A percentile compares a stretch with the other conserved stretches of the same genome.
These are phyloP conservation scores for Mycosarcoma mackinlayi DNA, from an alignment of 1,284 basidiomycete species.

Conservation along the genomic window DNA sequence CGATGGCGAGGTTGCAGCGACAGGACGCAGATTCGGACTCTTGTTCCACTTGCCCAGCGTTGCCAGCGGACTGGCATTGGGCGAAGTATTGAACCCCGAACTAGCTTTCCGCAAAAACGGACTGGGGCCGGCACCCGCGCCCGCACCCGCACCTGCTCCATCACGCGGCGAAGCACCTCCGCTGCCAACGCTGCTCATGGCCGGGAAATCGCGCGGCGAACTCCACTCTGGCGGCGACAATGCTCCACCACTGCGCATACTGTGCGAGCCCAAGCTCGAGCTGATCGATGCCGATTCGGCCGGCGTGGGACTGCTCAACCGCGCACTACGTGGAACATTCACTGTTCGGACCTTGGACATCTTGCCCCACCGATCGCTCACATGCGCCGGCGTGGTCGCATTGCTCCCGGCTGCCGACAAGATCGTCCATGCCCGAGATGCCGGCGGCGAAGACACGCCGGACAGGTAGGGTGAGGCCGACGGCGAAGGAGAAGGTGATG, in stretches of 20 bases:
- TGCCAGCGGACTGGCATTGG: neutral
- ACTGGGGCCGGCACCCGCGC: neutral
- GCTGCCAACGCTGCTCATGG: too few species aligned
- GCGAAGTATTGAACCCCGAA: constrained; percentile 1
- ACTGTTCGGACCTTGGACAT: constrained; percentile 60
- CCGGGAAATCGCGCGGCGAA: constrained; percentile 19
- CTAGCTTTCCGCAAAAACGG: constrained; percentile 4
- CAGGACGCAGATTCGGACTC: constrained; percentile 22
- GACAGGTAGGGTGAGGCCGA: constrained; percentile 39
- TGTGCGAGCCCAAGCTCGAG: constrained; percentile 17
- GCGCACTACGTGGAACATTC: constrained; percentile 46
- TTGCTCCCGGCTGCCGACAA: constrained; percentile 40
- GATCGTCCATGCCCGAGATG: constrained; percentile 62
- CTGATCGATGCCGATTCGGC: constrained; percentile 18
- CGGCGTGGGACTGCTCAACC: constrained; percentile 36
- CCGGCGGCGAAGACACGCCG: constrained; percentile 28
- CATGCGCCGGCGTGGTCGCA: constrained; percentile 28
- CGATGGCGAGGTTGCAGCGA: neutral
- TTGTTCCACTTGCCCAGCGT: constrained; percentile 15
- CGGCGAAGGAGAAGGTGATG: constrained; percentile 42
- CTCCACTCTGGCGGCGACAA: constrained; percentile 19
- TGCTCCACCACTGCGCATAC: constrained; percentile 1
- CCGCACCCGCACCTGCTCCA: neutral
- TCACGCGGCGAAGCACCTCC: constrained; percentile 6
- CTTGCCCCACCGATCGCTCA: constrained; percentile 35